phyloP scores from a whole-genome alignment of 176 grass and related monocot species.

The Raddia guianensis region DNA sequence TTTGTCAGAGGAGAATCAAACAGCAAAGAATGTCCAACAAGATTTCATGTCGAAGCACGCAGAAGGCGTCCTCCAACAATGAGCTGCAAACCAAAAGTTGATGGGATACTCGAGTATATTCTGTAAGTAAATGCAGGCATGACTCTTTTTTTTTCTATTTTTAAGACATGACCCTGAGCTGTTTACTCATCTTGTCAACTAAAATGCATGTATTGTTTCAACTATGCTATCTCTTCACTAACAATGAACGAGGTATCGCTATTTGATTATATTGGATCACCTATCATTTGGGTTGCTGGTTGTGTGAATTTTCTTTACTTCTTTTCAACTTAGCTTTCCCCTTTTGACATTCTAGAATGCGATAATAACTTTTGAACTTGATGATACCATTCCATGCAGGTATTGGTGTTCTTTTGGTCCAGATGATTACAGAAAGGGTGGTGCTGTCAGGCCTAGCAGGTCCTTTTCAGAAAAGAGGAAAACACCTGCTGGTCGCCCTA shows the following conservation, averaged over 20 bases:
- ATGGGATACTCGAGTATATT: slow-evolving; percentile 98
- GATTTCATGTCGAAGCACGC: slow-evolving; percentile 88
- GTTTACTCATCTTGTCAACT: slow-evolving; percentile 18
- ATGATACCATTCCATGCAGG: slow-evolving; percentile 47
- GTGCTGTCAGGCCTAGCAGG: slow-evolving; percentile 74
- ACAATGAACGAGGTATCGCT: not conserved
- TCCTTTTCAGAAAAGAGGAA: slow-evolving; percentile 68
- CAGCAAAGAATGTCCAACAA: slow-evolving; percentile 77
- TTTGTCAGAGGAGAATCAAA: slow-evolving; percentile 94
- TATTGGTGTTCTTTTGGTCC: slow-evolving; percentile 99
- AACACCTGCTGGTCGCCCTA: slow-evolving; percentile 87
- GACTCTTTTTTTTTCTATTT: not conserved
- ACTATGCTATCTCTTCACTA: not conserved
- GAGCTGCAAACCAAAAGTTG: slow-evolving; percentile 90
- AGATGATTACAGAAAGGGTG: slow-evolving; percentile 89
- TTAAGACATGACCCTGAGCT: not conserved
- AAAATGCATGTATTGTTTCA: slow-evolving; percentile 11
- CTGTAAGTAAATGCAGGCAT: slow-evolving; percentile 60
- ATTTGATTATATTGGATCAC: not conserved
- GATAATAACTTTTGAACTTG: slow-evolving; percentile 6
- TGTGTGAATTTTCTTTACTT: not conserved
- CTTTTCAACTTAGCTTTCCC: not conserved
- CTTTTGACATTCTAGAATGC: slow-evolving; percentile 29
- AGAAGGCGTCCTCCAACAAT: slow-evolving; percentile 67
- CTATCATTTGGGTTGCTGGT: not conserved